phyloP scores from a whole-genome alignment of 2,329 filamentous ascomycete species.

The Pyricularia sp. region DNA sequence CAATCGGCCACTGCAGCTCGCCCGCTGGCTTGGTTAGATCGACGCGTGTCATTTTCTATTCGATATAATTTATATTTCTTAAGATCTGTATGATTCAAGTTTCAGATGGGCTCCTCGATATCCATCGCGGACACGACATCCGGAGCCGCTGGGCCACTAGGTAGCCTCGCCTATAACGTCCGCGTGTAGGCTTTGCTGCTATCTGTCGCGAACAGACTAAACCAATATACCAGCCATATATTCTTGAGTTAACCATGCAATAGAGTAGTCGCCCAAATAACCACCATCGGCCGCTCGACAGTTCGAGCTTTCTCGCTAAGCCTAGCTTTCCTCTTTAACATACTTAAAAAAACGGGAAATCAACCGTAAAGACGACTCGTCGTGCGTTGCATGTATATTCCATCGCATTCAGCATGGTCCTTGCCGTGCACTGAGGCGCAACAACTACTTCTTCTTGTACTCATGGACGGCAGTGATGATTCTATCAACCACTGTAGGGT shows the following conservation, averaged over 20 bases:
- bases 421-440: not conserved
- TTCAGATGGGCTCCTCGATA: not conserved
- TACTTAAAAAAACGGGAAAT: not conserved
- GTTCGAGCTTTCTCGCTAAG: no score
- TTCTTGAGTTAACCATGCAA: not conserved
- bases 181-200: not conserved
- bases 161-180: not conserved
- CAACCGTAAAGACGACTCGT: not conserved
- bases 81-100: not conserved
- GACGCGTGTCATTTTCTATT: not conserved
- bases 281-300: not conserved
- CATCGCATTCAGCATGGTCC: not conserved
- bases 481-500: slow-evolving; percentile 79
- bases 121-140: not conserved
- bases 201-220: not conserved
- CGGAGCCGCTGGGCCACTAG: not conserved
- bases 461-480: slow-evolving; percentile 78
- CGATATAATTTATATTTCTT: not conserved
- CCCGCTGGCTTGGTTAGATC: not conserved
- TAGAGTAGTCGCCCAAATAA: not conserved
- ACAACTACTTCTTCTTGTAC: slow-evolving; percentile 37
- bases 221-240: not conserved
- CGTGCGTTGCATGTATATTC: not conserved
- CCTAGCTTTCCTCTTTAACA: no score
- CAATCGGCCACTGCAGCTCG: not conserved